Conservation (phyloP, 1,139 yeast species). For the Lizanozyma gosingica region DNA sequence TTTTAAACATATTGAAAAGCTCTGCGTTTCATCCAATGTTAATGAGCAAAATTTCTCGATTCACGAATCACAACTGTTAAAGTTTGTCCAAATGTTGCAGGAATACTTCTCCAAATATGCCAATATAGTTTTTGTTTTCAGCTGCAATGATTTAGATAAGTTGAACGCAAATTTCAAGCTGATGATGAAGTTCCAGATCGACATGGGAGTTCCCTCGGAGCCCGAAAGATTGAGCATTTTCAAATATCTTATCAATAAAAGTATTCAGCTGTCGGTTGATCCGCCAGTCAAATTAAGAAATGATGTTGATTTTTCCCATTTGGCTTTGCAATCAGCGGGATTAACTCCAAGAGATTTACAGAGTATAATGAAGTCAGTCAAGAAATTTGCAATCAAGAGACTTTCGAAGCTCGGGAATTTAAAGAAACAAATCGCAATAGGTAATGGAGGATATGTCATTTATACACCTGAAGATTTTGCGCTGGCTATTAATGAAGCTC, state of each 20-base stretch:
- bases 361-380: conserved; percentile 63
- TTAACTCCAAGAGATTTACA: conserved; percentile 76
- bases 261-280: background rate
- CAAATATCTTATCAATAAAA: conserved; percentile 32
- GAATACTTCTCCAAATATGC: conserved; percentile 36
- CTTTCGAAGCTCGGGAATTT: conserved; percentile 20
- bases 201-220: conserved; percentile 72
- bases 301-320: conserved; percentile 50
- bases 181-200: conserved; percentile 67
- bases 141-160: conserved; percentile 65
- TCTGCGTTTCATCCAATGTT: conserved; percentile 60
- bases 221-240: conserved; percentile 61
- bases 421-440: conserved; percentile 22
- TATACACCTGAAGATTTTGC: conserved; percentile 61
- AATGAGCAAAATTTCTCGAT: conserved; percentile 50
- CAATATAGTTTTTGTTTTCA: conserved; percentile 50
- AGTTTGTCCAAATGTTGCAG: conserved; percentile 48
- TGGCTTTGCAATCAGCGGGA: conserved; percentile 89
- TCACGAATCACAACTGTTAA: conserved; percentile 49
- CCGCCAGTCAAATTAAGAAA: conserved; percentile 16
- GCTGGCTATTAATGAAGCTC: conserved; percentile 68
- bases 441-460: conserved; percentile 46
- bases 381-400: conserved; percentile 47
- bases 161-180: conserved; percentile 61
- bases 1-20: conserved; percentile 65